A percentile compares a stretch with the other conserved stretches of the same genome.
These are phyloP conservation scores for Allomyces macrogynus DNA, from an alignment of 192 early-diverging fungal genomes.

Conservation along the genomic window DNA sequence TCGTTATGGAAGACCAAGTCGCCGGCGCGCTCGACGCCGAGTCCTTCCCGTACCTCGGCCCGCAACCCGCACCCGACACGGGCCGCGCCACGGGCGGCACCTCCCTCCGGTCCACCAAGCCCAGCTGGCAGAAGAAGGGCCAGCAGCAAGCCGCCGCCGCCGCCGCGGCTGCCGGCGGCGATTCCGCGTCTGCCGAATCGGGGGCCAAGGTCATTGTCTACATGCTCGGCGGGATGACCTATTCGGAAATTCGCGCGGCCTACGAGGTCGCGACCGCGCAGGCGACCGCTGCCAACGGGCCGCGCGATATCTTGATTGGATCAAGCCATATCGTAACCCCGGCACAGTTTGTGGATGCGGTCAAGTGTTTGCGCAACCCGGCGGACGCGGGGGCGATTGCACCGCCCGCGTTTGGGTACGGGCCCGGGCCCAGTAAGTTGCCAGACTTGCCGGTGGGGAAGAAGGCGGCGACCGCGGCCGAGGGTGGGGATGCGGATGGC, in stretches of 20 bases:
- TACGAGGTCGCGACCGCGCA: slow-evolving; percentile 13
- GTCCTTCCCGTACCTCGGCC: background rate
- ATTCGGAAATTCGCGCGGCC: slow-evolving; percentile 18
- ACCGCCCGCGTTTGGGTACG: background rate
- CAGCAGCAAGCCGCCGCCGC: background rate
- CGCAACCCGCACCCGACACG: background rate
- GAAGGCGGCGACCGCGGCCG: background rate
- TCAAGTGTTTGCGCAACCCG: background rate
- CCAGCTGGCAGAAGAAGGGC: background rate
- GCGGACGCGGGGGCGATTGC: background rate
- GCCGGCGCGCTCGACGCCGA: background rate
- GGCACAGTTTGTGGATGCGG: background rate
- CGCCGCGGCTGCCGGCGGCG: background rate
- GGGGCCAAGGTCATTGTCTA: background rate
- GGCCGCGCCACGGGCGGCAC: background rate
- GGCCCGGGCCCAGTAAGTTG: background rate
- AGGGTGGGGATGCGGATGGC: background rate
- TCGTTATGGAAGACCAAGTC: slow-evolving; percentile 28
- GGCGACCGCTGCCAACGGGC: slow-evolving; percentile 4
- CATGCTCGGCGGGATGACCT: slow-evolving; percentile 23
- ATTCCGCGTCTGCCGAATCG: background rate
- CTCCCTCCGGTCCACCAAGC: background rate
- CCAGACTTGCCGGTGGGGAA: background rate
- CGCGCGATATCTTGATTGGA: slow-evolving; percentile 20
- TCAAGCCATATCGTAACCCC: background rate